Evolutionary conservation across 2,329 filamentous ascomycete species (phyloP).

Genomic region (Periconia sp.): DNA sequence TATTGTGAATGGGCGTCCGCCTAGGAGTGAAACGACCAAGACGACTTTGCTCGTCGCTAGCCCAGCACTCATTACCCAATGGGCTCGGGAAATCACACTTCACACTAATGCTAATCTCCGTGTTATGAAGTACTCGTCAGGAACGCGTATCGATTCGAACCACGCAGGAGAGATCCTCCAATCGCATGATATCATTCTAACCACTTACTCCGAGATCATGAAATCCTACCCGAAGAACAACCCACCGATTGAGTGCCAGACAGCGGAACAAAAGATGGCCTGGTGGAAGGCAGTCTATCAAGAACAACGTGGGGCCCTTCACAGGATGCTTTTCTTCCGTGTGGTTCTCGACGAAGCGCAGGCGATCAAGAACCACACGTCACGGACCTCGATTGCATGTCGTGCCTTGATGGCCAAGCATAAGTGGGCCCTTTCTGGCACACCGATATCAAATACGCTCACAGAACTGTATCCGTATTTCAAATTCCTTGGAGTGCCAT

Average conservation of each 20-base stretch:
- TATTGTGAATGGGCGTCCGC: conserved; percentile 48
- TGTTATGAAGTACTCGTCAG: conserved; percentile 35
- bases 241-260: conserved; percentile 44
- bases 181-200: conserved; percentile 44
- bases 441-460: conserved; percentile 46
- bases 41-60: conserved; percentile 53
- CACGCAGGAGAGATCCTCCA: conserved; percentile 14
- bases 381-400: conserved; percentile 53
- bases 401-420: conserved; percentile 47
- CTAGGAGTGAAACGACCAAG: conserved; percentile 16
- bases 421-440: conserved; percentile 53
- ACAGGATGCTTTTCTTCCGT: conserved; percentile 49
- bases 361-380: conserved; percentile 57
- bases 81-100: conserved; percentile 40
- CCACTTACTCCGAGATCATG: conserved; percentile 51
- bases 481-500: conserved; percentile 51
- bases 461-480: conserved; percentile 48
- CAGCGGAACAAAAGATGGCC: conserved; percentile 45
- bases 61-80: conserved; percentile 49
- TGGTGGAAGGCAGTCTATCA: conserved; percentile 45
- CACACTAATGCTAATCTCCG: conserved; percentile 27
- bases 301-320: conserved; percentile 39
- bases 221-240: conserved; percentile 51
- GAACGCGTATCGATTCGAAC: conserved; percentile 31
- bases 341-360: conserved; percentile 66